Conservation (phyloP, 2,329 filamentous ascomycete species). For the Epichloe gansuensis region DNA sequence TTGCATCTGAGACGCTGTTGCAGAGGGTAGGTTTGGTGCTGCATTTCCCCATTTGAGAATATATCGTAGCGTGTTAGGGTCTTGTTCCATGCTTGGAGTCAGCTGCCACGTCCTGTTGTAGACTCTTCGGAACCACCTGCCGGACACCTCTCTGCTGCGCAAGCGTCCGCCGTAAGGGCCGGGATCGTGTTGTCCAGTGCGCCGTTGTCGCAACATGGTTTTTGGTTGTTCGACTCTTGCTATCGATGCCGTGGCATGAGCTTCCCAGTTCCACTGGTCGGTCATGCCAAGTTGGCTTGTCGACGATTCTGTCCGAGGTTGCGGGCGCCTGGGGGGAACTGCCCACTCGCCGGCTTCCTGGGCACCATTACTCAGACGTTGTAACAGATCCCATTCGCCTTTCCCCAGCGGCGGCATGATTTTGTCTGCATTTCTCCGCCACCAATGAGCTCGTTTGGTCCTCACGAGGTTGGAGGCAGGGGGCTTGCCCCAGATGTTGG, state of each 20-base stretch:
- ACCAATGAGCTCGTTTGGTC: constrained; percentile 35
- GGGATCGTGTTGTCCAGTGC: constrained; percentile 23
- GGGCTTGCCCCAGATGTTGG: constrained; percentile 38
- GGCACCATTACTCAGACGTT: constrained; percentile 30
- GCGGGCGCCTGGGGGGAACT: constrained; percentile 21
- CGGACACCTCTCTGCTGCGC: constrained; percentile 20
- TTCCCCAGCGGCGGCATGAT: constrained; percentile 40
- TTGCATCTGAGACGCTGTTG: constrained; percentile 22
- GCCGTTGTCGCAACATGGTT: constrained; percentile 18
- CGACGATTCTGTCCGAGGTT: constrained; percentile 7
- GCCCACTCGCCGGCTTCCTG: constrained; percentile 23
- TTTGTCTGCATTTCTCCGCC: constrained; percentile 30
- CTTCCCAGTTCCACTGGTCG: constrained; percentile 29
- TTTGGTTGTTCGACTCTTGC: constrained; percentile 24
- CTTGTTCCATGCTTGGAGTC: constrained; percentile 28
- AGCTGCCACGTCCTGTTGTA: constrained; percentile 34
- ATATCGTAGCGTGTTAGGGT: constrained; percentile 18
- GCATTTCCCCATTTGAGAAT: constrained; percentile 34
- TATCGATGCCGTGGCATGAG: constrained; percentile 26
- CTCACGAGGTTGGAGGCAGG: constrained; percentile 24
- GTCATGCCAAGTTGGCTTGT: neutral
- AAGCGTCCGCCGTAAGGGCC: constrained; percentile 25
- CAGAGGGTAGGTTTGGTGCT: constrained; percentile 15
- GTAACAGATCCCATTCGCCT: constrained; percentile 43
- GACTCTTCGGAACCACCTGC: constrained; percentile 33